Percentiles rank a stretch among this genome's conserved stretches.
phyloP scores from a whole-genome alignment of 2,329 filamentous ascomycete genomes.

The Aspergillus sclerotialis region DNA sequence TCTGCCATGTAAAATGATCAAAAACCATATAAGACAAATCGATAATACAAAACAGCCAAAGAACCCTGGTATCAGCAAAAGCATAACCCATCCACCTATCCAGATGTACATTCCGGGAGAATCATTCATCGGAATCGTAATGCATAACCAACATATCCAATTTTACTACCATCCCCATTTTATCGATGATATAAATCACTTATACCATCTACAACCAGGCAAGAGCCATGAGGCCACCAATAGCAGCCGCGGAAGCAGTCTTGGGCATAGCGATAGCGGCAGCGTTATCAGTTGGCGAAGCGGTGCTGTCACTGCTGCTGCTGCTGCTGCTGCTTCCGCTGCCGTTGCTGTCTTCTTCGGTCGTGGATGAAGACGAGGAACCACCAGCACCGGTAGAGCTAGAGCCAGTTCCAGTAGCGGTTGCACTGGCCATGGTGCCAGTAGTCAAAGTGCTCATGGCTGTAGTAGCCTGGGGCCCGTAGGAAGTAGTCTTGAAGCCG shows the following conservation, averaged over 20 bases:
- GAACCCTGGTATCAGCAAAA: no score
- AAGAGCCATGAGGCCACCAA: slow-evolving; percentile 17
- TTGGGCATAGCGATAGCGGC: slow-evolving; percentile 9
- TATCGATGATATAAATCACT: no score
- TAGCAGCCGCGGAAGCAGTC: slow-evolving; percentile 13
- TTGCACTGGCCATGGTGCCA: slow-evolving; percentile 1
- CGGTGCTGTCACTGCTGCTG: not conserved
- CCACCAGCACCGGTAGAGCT: not conserved
- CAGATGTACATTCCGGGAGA: no score
- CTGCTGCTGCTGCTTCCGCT: not conserved
- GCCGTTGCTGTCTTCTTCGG: slow-evolving; percentile 2
- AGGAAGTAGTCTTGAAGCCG: slow-evolving; percentile 20
- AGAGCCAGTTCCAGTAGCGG: not conserved
- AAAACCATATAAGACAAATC: no score
- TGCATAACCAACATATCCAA: no score
- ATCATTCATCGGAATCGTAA: no score
- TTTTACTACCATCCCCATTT: no score
- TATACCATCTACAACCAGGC: slow-evolving; percentile 15
- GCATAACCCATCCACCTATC: no score
- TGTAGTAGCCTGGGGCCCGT: slow-evolving; percentile 17
- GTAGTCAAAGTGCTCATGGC: slow-evolving; percentile 4
- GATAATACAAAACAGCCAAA: no score
- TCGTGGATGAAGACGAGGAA: slow-evolving; percentile 2
- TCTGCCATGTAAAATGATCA: no score
- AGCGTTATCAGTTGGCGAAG: slow-evolving; percentile 11